Conservation (phyloP, 257 asterid genomes). For the Nicotiana paniculata region DNA sequence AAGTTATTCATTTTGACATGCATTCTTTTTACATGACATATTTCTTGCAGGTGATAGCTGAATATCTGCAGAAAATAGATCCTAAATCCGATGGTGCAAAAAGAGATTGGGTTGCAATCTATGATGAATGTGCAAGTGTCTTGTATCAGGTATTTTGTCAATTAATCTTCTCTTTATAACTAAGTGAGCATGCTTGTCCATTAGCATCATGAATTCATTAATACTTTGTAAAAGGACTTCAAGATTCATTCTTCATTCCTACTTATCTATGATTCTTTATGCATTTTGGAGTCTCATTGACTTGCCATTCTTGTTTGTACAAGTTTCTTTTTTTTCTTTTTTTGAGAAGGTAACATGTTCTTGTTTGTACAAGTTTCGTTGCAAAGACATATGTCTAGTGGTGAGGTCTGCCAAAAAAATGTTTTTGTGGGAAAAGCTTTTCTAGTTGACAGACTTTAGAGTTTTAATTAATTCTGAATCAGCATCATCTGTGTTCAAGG, state of each 20-base stretch:
- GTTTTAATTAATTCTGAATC: background rate
- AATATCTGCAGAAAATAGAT: slow-evolving; percentile 92
- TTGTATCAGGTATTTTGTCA: slow-evolving; percentile 60
- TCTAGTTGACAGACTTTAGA: background rate
- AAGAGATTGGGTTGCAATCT: slow-evolving; percentile 98
- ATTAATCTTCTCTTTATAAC: background rate
- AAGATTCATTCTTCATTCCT: background rate
- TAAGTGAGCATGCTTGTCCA: background rate
- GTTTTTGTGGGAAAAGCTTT: background rate
- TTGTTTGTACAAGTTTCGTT: background rate
- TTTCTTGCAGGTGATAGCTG: slow-evolving; percentile 77
- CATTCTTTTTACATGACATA: slow-evolving; percentile 10
- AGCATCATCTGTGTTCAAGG: background rate
- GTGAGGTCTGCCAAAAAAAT: background rate
- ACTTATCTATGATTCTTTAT: background rate
- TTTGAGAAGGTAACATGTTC: background rate
- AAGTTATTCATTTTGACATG: background rate
- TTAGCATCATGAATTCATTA: background rate
- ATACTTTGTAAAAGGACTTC: background rate
- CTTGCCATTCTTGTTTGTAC: background rate
- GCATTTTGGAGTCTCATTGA: background rate
- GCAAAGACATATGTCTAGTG: background rate
- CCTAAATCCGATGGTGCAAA: slow-evolving; percentile 99
- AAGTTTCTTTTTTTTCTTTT: background rate
- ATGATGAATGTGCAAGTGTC: slow-evolving; percentile 94